These are phyloP conservation scores for Gomphus bonarii DNA, from an alignment of 1,284 basidiomycete genomes.

Conservation along the genomic window DNA sequence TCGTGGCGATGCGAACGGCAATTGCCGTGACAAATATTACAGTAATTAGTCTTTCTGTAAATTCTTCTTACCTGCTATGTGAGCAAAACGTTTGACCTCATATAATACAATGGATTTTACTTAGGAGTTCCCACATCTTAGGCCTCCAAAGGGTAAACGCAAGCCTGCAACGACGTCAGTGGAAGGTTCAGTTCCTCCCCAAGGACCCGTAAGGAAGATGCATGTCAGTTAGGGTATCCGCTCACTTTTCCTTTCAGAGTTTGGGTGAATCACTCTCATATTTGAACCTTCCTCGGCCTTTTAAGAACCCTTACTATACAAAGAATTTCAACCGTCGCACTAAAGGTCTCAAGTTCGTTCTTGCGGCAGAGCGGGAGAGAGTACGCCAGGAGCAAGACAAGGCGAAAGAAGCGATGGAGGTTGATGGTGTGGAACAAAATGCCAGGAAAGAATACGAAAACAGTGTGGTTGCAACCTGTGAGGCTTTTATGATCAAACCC, in stretches of 20 bases:
- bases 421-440: constrained; percentile 12
- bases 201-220: constrained; percentile 20
- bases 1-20: neutral
- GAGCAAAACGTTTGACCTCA: neutral
- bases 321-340: constrained; percentile 61
- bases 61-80: no score
- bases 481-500: constrained; percentile 19
- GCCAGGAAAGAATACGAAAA: constrained; percentile 28
- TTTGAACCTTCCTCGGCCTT: constrained; percentile 53
- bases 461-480: constrained; percentile 55
- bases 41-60: neutral
- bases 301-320: constrained; percentile 60
- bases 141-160: constrained; percentile 28
- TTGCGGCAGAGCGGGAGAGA: constrained; percentile 64
- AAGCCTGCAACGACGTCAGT: constrained; percentile 15
- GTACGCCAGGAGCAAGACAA: constrained; percentile 56
- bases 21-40: neutral
- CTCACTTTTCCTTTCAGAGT: constrained; percentile 27
- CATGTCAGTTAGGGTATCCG: neutral
- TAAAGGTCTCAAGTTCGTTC: constrained; percentile 66
- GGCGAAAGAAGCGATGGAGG: constrained; percentile 27
- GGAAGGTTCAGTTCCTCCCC: constrained; percentile 15
- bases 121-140: constrained; percentile 10
- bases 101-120: neutral
- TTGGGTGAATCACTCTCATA: constrained; percentile 65